Percentiles rank a stretch among this genome's conserved stretches.
phyloP scores from a whole-genome alignment of 2,329 filamentous ascomycete species.

The Ceratocystis lukuohia region DNA sequence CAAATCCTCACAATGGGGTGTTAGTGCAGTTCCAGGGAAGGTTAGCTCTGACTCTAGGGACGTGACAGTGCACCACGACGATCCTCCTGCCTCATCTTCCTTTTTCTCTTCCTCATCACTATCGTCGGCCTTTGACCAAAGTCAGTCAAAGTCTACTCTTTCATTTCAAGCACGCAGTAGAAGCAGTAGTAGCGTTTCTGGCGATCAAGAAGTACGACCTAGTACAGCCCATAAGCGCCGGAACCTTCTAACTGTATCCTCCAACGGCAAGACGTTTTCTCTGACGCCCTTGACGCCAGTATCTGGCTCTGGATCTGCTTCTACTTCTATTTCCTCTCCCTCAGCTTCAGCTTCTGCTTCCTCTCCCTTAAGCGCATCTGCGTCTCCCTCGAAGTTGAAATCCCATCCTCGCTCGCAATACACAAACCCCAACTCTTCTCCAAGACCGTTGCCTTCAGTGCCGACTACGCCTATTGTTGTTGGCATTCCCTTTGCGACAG shows the following conservation, averaged over 20 bases:
- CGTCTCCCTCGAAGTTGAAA: conserved; percentile 11
- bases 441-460: conserved; percentile 14
- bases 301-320: conserved; percentile 21
- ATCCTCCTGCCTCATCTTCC: conserved; percentile 18
- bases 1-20: conserved; percentile 4
- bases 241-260: conserved; percentile 38
- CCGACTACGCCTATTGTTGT: conserved; percentile 14
- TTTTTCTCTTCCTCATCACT: conserved; percentile 11
- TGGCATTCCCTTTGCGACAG: conserved; percentile 8
- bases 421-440: conserved; percentile 14
- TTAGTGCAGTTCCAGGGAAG: conserved; percentile 8
- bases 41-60: conserved; percentile 12
- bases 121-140: conserved; percentile 1
- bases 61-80: background rate
- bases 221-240: conserved; percentile 23
- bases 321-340: conserved; percentile 15
- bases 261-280: conserved; percentile 45
- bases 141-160: conserved; percentile 12
- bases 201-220: conserved; percentile 11
- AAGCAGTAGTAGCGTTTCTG: background rate
- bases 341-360: conserved; percentile 19
- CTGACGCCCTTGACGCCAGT: conserved; percentile 28
- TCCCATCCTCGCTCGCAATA: conserved; percentile 9
- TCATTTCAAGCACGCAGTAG: background rate
- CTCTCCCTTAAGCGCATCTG: conserved; percentile 20